Conservation (phyloP, 148 eudicot genomes). For the Vaccinium corymbosum region DNA sequence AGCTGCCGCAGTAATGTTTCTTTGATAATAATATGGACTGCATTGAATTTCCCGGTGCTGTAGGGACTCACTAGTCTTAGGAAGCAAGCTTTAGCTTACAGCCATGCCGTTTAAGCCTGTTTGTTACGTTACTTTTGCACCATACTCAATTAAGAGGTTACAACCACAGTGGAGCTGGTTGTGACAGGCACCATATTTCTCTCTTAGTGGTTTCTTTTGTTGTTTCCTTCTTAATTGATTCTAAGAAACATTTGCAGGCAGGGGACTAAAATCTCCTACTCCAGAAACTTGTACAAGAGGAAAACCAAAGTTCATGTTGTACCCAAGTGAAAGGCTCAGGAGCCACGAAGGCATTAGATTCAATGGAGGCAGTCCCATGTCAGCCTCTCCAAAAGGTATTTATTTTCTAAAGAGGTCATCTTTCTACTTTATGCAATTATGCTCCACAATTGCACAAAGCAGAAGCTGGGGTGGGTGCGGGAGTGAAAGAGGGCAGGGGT, state of each 20-base stretch:
- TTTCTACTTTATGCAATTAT: neutral
- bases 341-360: slow-evolving; percentile 27
- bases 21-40: neutral
- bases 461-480: neutral
- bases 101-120: neutral
- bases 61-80: neutral
- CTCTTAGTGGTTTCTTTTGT: neutral
- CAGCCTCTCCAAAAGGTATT: slow-evolving; percentile 41
- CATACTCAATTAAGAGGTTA: slow-evolving; percentile 2
- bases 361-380: slow-evolving; percentile 32
- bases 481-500: neutral
- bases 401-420: neutral
- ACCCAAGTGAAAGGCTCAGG: slow-evolving; percentile 32
- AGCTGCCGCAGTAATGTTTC: neutral
- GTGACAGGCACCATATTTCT: too few relatives aligned
- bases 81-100: neutral
- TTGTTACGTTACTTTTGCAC: neutral
- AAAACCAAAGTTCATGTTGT: slow-evolving; percentile 25
- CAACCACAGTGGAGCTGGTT: neutral
- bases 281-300: slow-evolving; percentile 30
- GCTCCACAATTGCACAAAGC: neutral
- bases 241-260: slow-evolving; percentile 23
- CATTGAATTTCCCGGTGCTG: neutral
- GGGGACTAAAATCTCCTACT: slow-evolving; percentile 24
- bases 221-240: neutral